Conservation (phyloP, 768 basidiomycete genomes). For the Boletus reticuloceps region DNA sequence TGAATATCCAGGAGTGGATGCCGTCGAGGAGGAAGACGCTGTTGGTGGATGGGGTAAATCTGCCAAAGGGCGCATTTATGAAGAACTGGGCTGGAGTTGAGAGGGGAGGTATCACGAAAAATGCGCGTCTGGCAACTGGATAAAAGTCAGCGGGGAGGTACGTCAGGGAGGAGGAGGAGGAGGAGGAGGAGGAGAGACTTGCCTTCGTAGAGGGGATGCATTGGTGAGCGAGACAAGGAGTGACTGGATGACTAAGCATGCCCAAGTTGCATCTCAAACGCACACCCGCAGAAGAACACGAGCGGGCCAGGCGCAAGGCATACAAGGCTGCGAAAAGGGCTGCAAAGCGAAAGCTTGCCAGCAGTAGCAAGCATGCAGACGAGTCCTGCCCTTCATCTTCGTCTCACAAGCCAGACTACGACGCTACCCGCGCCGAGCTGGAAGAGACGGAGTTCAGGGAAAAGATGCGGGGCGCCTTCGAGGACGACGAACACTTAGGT, state of each 20-base stretch:
- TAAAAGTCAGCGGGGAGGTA: background rate
- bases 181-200: background rate
- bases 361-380: too few relatives aligned
- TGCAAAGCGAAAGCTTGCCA: constrained; percentile 29
- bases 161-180: background rate
- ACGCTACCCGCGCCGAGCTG: constrained; percentile 47
- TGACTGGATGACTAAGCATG: constrained; percentile 29
- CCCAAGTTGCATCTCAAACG: constrained; percentile 55
- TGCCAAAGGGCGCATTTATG: constrained; percentile 78
- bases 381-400: too few relatives aligned
- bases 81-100: constrained; percentile 41
- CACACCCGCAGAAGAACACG: constrained; percentile 58
- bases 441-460: constrained; percentile 70
- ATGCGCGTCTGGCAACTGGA: constrained; percentile 43
- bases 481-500: constrained; percentile 69
- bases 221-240: background rate
- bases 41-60: constrained; percentile 53
- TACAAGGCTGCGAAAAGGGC: constrained; percentile 38
- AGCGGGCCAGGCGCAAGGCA: constrained; percentile 38
- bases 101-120: constrained; percentile 40
- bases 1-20: constrained; percentile 65
- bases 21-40: constrained; percentile 59
- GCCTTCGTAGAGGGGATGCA: constrained; percentile 28
- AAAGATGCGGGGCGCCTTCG: constrained; percentile 70
- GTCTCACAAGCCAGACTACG: constrained; percentile 40